phyloP scores from a whole-genome alignment of 495 filamentous ascomycete species.

The Lentithecium fluviatile region DNA sequence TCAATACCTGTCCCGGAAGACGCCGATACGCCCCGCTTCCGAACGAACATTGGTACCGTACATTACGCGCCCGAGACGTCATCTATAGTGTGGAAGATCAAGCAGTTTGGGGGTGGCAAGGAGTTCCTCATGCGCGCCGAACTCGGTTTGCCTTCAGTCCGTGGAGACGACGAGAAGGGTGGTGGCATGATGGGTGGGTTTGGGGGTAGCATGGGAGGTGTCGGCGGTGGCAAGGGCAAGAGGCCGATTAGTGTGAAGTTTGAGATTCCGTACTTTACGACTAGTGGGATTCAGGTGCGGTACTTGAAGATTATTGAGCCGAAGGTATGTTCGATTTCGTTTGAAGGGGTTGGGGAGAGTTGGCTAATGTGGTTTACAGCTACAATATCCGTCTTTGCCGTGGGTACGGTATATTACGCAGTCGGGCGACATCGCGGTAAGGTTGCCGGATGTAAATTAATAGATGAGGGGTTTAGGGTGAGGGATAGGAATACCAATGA shows the following conservation, averaged over 20 bases:
- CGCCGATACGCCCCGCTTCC: constrained; percentile 92
- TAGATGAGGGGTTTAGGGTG: not conserved
- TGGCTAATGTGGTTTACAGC: constrained; percentile 47
- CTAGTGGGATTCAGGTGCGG: constrained; percentile 94
- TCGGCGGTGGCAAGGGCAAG: constrained; percentile 76
- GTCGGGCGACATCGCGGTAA: constrained; percentile 90
- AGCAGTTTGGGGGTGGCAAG: constrained; percentile 97
- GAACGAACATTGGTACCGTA: constrained; percentile 96
- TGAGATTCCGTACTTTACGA: constrained; percentile 99
- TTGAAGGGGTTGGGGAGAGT: constrained; percentile 32
- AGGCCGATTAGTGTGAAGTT: constrained; percentile 98
- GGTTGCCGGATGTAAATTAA: constrained; percentile 72
- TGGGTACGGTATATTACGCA: constrained; percentile 99
- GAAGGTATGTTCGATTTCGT: constrained; percentile 62
- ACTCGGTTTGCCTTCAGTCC: constrained; percentile 87
- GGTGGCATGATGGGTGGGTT: constrained; percentile 96
- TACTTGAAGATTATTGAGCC: constrained; percentile 99
- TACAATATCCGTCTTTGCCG: constrained; percentile 96
- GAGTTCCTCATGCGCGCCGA: constrained; percentile 99
- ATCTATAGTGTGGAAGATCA: constrained; percentile 99
- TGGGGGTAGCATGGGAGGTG: constrained; percentile 89
- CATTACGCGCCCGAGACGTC: constrained; percentile 98
- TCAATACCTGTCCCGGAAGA: constrained; percentile 96
- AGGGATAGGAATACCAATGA: constrained; percentile 1
- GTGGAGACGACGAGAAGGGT: constrained; percentile 93